These are phyloP conservation scores for Myxozyma vanderwaltii DNA, from an alignment of 805 yeast species.

Conservation along the genomic window DNA sequence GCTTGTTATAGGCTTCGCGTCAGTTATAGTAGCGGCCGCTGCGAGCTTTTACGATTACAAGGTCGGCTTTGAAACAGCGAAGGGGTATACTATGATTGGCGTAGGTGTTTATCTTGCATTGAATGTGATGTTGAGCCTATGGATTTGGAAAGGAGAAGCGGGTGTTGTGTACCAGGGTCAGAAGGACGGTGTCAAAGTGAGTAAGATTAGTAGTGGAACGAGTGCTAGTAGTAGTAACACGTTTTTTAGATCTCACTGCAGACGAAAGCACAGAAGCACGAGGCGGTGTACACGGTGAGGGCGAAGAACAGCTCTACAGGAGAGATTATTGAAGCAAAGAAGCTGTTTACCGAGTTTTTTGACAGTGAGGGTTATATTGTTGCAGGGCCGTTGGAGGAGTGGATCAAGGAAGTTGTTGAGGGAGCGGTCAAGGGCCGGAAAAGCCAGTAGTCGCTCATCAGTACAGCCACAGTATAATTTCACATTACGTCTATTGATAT, in stretches of 20 bases:
- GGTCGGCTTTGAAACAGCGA: conserved; percentile 40
- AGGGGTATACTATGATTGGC: conserved; percentile 37
- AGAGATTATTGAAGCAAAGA: conserved; percentile 9
- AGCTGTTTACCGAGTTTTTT: conserved; percentile 25
- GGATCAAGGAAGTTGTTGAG: conserved; percentile 18
- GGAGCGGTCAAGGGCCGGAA: neutral
- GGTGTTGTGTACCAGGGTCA: conserved; percentile 39
- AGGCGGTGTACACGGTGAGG: conserved; percentile 28
- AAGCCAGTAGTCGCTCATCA: neutral
- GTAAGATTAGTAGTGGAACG: neutral
- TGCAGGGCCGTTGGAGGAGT: conserved; percentile 16
- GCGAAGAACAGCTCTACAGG: conserved; percentile 1
- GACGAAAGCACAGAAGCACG: conserved; percentile 16
- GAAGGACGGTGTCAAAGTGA: conserved; percentile 32
- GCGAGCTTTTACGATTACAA: conserved; percentile 39
- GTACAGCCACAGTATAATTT: too few species aligned
- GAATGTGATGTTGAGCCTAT: conserved; percentile 34
- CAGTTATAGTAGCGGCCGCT: conserved; percentile 40
- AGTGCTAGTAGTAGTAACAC: neutral
- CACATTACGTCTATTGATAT: too few species aligned
- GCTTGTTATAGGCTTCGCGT: conserved; percentile 39
- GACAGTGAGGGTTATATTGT: conserved; percentile 28
- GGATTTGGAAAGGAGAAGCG: conserved; percentile 38
- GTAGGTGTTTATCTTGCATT: conserved; percentile 39
- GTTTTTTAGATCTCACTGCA: conserved; percentile 21